Conservation (phyloP, 306 rosid genomes). For the Malus fusca region DNA sequence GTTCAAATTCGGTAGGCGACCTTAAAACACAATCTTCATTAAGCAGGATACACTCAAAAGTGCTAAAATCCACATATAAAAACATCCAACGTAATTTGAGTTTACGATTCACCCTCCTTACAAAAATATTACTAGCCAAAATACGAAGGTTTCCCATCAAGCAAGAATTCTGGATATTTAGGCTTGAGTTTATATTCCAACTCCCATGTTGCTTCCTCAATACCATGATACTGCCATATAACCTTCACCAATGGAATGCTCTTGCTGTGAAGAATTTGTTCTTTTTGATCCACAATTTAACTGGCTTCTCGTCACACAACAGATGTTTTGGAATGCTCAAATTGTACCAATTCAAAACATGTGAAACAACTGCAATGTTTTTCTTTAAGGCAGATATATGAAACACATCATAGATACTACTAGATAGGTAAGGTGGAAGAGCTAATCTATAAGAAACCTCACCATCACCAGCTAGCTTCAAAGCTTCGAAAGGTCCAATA, state of each 20-base stretch:
- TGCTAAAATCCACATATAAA: not conserved
- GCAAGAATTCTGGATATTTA: not conserved
- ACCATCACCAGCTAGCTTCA: not conserved
- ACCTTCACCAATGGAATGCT: too few species aligned
- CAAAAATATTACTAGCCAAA: not conserved
- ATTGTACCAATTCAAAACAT: not conserved
- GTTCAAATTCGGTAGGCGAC: not conserved
- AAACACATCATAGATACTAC: not conserved
- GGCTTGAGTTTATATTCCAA: too few species aligned
- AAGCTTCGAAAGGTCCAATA: not conserved
- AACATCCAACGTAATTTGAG: not conserved
- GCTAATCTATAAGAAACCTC: not conserved
- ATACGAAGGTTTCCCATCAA: not conserved
- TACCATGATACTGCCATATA: too few species aligned
- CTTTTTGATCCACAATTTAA: too few species aligned
- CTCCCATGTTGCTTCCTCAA: too few species aligned
- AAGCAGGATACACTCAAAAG: too few species aligned
- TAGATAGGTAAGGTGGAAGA: not conserved
- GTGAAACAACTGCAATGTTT: not conserved
- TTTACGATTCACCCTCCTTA: not conserved
- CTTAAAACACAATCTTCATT: not conserved
- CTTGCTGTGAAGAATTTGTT: too few species aligned
- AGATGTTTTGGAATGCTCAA: not conserved
- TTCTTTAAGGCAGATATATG: not conserved
- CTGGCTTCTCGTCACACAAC: not conserved